phyloP scores from a whole-genome alignment of 805 yeast genomes.

The Saturnispora diversa region DNA sequence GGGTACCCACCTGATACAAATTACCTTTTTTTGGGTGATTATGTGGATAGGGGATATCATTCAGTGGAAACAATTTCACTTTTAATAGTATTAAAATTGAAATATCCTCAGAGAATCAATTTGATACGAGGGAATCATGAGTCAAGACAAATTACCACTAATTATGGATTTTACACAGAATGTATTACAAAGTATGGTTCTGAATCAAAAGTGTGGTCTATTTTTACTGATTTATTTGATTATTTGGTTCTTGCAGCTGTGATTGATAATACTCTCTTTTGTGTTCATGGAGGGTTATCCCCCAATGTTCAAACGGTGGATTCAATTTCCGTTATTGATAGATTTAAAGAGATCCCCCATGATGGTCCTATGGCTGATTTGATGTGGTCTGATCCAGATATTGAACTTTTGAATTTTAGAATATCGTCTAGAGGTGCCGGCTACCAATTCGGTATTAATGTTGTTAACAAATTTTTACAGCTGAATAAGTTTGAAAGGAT shows the following conservation, averaged over 20 bases:
- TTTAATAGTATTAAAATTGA: slow-evolving; percentile 69
- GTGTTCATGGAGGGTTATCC: slow-evolving; percentile 94
- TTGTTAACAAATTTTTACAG: slow-evolving; percentile 77
- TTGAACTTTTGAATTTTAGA: slow-evolving; percentile 68
- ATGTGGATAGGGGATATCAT: slow-evolving; percentile 92
- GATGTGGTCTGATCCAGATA: slow-evolving; percentile 98
- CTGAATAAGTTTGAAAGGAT: slow-evolving; percentile 74
- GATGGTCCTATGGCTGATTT: slow-evolving; percentile 99
- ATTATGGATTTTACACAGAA: slow-evolving; percentile 94
- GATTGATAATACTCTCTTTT: slow-evolving; percentile 81
- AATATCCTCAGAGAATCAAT: slow-evolving; percentile 79
- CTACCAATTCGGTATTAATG: slow-evolving; percentile 86
- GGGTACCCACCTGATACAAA: slow-evolving; percentile 92
- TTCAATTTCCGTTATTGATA: slow-evolving; percentile 80
- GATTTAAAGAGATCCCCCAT: slow-evolving; percentile 94
- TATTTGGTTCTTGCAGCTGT: slow-evolving; percentile 82
- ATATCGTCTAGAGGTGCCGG: slow-evolving; percentile 97
- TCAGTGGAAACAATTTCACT: slow-evolving; percentile 88
- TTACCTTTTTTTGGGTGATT: slow-evolving; percentile 88
- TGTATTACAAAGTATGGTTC: slow-evolving; percentile 82
- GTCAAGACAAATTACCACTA: slow-evolving; percentile 91
- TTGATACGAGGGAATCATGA: slow-evolving; percentile 94
- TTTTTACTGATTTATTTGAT: slow-evolving; percentile 89
- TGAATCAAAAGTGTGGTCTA: slow-evolving; percentile 70
- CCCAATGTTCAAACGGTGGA: slow-evolving; percentile 93